Conservation (phyloP, 2,329 filamentous ascomycete species). For the Parascedosporium putredinis region DNA sequence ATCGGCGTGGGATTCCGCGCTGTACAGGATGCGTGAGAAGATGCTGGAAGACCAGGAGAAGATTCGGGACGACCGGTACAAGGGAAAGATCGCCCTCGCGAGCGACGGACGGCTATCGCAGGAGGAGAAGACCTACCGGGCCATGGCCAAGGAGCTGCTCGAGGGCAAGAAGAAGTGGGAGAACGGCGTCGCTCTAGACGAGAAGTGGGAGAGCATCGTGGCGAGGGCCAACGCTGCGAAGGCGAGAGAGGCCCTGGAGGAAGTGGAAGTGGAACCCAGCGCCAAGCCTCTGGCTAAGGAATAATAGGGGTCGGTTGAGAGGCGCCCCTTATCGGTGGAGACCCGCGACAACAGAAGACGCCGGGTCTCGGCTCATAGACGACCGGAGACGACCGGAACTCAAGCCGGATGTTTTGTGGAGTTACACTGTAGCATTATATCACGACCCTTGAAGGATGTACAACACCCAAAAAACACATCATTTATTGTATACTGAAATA, state of each 20-base stretch:
- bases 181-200: constrained; percentile 33
- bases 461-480: too few species aligned
- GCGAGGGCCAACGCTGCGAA: constrained; percentile 14
- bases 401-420: background rate
- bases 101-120: constrained; percentile 30
- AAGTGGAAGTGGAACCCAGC: constrained; percentile 12
- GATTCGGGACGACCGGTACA: constrained; percentile 14
- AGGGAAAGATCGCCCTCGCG: constrained; percentile 22
- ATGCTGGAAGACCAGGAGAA: constrained; percentile 26
- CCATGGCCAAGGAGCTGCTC: constrained; percentile 52
- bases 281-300: background rate
- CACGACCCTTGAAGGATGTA: constrained; percentile 20
- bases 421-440: constrained; percentile 12
- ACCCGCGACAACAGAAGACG: too few species aligned
- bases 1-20: constrained; percentile 53
- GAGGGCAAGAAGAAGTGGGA: constrained; percentile 52
- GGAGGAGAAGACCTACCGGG: constrained; percentile 27
- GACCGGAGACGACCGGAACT: background rate
- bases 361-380: too few species aligned
- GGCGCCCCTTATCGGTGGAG: too few species aligned
- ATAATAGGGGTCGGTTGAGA: background rate
- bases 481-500: constrained; percentile 19
- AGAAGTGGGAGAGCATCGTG: constrained; percentile 30
- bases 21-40: constrained; percentile 42
- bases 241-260: constrained; percentile 13